Evolutionary conservation across 257 asterid species (phyloP), one percentile per base, ranked within the genome.

Genomic region (Fraxinus quadrangulata): DNA sequence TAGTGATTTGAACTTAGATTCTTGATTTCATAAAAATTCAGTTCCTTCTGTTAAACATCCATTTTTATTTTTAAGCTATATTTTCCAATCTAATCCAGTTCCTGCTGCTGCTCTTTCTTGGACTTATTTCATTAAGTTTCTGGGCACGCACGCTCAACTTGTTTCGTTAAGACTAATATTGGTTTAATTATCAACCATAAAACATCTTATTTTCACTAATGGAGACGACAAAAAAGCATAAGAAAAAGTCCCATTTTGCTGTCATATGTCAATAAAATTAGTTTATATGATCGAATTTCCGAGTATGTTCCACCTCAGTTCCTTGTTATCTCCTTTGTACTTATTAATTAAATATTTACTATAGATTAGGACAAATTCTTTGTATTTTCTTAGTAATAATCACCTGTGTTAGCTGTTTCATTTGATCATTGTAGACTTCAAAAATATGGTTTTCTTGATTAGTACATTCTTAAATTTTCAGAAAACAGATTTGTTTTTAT

Each of bases 1-100:
- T 83, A 69, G 76, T 51, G 63, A 75, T 79, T 87, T 21, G 13
- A 10, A 10, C 63, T 69, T 71, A 67, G 80, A 75, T 79, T 76
- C 78, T 78, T 75, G 8, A 71, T 77, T 54, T 69, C 63, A 80
- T 77, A 37, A 75, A 78, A 75, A 67, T 69, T 72, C 24, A 70
- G 1, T 61, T 40, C 19, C 9, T 54, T 70, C 36, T 66, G 28
- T 2, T 71, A 34, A 61, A 71, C 23, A 70, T 23, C 26, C 42
- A 24, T 24, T 49, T 31, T 45, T 16, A 34, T 40, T 40, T 40
- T 40, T 40, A 40, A 37, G 13, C 47, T 40, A 40, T 11, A 40
- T 40, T 40, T 40, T 40, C 16, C 16, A 40, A 40, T 40, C 49
- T 40, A 40, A 40, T 40, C 14, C 49, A 40, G 49, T 40, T 40